Evolutionary conservation across 768 basidiomycete genomes (phyloP), one percentile per base, ranked within the genome.

Genomic region (Leccinum broughii): DNA sequence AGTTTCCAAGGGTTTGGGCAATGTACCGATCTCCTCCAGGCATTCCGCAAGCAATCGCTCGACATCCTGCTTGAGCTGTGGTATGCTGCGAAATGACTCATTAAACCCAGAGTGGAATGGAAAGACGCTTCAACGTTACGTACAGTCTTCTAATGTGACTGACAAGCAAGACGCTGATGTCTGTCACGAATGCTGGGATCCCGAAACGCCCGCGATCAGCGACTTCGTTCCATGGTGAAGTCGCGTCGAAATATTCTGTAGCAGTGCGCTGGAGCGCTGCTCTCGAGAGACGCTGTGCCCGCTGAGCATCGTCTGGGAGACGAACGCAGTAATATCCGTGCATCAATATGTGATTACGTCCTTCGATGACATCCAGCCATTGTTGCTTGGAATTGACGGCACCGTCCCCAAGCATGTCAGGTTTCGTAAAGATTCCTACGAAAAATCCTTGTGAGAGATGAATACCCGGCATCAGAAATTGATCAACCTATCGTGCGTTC

Each of bases 291-390:
- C 70, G 67, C 39, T 68, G 63, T 14, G 66, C 60, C 1, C 89
- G 83, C 58, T 87, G 80, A 2, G 67, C 72, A 63, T 88, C 88
- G 53, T 86, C 81, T 0, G 85, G 85, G 9, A 87, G 83, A 48
- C 85, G 85, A 30, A 87, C 85, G 22, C 85, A 86, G 57, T 84
- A 88, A 59, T 88, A 89, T 7, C 88, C 82, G 55, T 84, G 84
- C 39, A 66, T 77, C 58, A 89, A 72, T 15, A 20, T 55, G 64
- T 88, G 72, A 30, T 64, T 22, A 46, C 75, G 76, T 34, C 83
- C 84, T 59, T 83, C 77, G 6, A 89, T 70, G 3, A 85, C 75
- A 1, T 78, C 75, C n/a, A 76, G 72, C 86, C 88, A 89, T 30
- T 39, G 49, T 34, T 75, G 50, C 15, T 74, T 80, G 50, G 76